These are phyloP conservation scores for Penicillium sp. DNA, from an alignment of 2,329 filamentous ascomycete species.

Conservation along the genomic window DNA sequence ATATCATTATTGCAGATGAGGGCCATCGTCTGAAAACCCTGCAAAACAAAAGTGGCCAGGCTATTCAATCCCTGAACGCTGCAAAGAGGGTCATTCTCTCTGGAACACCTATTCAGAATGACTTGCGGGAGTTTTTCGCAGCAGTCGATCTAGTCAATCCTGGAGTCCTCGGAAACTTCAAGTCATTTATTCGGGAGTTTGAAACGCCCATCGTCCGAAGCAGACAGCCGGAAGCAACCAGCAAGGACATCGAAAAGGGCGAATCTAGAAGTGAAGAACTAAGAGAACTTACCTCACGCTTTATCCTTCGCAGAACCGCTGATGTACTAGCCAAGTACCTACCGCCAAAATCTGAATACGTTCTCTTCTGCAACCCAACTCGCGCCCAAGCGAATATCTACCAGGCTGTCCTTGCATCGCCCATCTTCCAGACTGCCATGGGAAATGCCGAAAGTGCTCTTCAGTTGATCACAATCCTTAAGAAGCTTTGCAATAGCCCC, in stretches of 20 bases:
- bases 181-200: constrained; percentile 67
- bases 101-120: constrained; percentile 71
- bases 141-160: constrained; percentile 73
- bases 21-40: constrained; percentile 70
- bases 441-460: constrained; percentile 66
- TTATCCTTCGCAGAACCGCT: constrained; percentile 68
- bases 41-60: constrained; percentile 69
- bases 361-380: constrained; percentile 68
- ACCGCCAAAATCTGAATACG: constrained; percentile 69
- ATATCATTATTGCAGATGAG: constrained; percentile 73
- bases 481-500: constrained; percentile 76
- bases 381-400: constrained; percentile 64
- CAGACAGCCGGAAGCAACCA: constrained; percentile 65
- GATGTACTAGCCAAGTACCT: constrained; percentile 69
- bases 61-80: constrained; percentile 67
- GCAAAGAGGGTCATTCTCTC: constrained; percentile 66
- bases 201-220: constrained; percentile 67
- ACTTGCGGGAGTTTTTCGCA: constrained; percentile 68
- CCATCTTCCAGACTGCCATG: constrained; percentile 64
- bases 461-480: constrained; percentile 72
- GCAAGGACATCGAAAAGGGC: constrained; percentile 66
- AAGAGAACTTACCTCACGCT: constrained; percentile 62
- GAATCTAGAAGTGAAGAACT: constrained; percentile 66
- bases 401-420: constrained; percentile 66
- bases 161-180: constrained; percentile 64